Base-by-base conservation (phyloP, 176 grass and related monocot species). In the Rhynchospora breviuscula region DNA sequence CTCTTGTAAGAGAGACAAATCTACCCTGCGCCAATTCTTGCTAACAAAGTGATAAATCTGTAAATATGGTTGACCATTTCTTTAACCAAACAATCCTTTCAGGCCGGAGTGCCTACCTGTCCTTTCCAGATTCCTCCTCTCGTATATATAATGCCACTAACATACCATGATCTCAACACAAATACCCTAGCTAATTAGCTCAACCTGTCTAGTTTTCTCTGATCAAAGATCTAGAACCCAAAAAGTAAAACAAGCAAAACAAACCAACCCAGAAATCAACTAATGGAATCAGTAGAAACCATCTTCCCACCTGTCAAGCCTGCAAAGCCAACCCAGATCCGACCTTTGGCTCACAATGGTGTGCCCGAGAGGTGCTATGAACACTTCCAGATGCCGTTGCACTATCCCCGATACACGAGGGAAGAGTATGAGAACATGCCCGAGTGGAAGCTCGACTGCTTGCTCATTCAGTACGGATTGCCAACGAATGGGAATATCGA, bases 371-470 rank as follows among this genome's bases (percentile, higher is more conserved):
- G 52, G 15, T 33, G 44, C n/a, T 21, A 6, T 5, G 31, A 72
- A 2, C 18, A 79, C 60, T 88, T 88, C 72, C 71, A 88, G 12
- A 84, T 88, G 86, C 86, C 86, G 6, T 62, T 88, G 81, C 86
- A 88, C 81, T 88, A 84, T 29, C 86, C 86, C 4, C 63, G 86
- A 9, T 88, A 80, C 81, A 78, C 72, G 10, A 56, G 51, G 45
- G 80, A 66, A 6, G 86, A 84, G 33, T 88, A 88, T 31, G 60
- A 88, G 48, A 63, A 11, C 81, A 88, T 88, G 86, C 86, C 86
- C 1, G 86, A 88, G 86, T 88, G 86, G 86, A 54, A 71, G 60
- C 59, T 88, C 56, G 62, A 88, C 18, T 56, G 61, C 61, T 19
- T 88, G 61, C 86, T 84, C 21, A 47, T 44, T 2, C 86, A 84